Base-by-base conservation (phyloP, 2,329 filamentous ascomycete genomes). In the Aspergillus vadensis region DNA sequence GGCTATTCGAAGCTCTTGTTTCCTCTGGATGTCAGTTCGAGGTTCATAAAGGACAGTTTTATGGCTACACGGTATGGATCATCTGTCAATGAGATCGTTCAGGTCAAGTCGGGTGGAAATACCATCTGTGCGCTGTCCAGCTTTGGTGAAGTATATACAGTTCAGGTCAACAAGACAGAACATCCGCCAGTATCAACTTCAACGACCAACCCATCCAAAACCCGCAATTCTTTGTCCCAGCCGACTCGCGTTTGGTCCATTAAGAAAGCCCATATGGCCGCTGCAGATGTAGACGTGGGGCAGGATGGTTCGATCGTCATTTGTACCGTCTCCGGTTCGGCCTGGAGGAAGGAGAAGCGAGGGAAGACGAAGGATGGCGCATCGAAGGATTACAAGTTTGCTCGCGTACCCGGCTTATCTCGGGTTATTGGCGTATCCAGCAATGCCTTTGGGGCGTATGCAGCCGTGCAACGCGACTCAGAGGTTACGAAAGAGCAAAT, bases 261-360 rank as follows among this genome's bases (percentile, higher is more conserved):
- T 2, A 89, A 89, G 67, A 97, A 96, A 72, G 89, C 91, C 60
- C 85, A 87, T 59, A 88, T 89, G 87, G 92, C 92, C 3, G 93
- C 91, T 30, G 86, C 86, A 56, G 97, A 97, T 61, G 91, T 96
- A 2, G 90, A 88, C 63, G 89, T 98, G 3, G 92, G 93, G 39
- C 92, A 97, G 72, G 90, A 98, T 74, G 95, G 93, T 2, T 96
- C 93, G 0, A 91, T 99, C 65, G 96, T 99, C 58, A 87, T 99
- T 63, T 94, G 92, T 65, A 99, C 95, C 0, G 85, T 92, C 61
- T 94, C 92, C 44, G 95, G 95, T 2, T 94, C 91, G 51, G 94
- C 97, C 0, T 99, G 94, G 94, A 88, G 88, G 67, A 89, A 94
- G 60, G 88, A 95, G 55, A 92, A 91, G 70, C 86, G 95, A 62